These are phyloP conservation scores for Leccinum colubrinum DNA, from an alignment of 1,284 basidiomycete species.

Conservation along the genomic window DNA sequence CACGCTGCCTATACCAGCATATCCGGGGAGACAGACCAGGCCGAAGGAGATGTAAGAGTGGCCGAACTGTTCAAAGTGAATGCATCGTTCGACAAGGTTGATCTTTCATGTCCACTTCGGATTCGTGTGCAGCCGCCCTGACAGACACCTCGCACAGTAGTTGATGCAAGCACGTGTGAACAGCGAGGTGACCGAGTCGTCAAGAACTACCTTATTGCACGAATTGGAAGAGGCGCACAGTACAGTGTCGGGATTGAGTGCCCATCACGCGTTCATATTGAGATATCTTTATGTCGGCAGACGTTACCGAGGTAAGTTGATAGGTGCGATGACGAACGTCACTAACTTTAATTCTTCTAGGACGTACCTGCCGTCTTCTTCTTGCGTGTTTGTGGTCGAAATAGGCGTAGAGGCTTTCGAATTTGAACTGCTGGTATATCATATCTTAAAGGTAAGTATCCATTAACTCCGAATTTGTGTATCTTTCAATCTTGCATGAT, in stretches of 20 bases:
- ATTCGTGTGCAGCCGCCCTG: constrained; percentile 3
- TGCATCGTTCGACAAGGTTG: constrained; percentile 64
- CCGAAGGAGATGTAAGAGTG: constrained; percentile 36
- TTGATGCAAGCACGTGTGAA: constrained; percentile 81
- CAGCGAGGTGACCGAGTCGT: constrained; percentile 78
- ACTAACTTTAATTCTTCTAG: constrained; percentile 34
- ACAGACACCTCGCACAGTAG: constrained; percentile 44
- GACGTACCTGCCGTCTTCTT: constrained; percentile 57
- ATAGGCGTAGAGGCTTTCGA: constrained; percentile 84
- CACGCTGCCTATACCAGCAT: too few species aligned
- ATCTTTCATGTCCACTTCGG: constrained; percentile 8
- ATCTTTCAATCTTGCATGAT: constrained; percentile 1
- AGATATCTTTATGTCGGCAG: constrained; percentile 68
- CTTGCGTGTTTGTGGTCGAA: constrained; percentile 51
- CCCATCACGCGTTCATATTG: constrained; percentile 61
- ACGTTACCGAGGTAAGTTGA: constrained; percentile 46
- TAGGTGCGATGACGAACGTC: neutral
- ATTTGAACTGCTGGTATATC: constrained; percentile 81
- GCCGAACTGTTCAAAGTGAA: constrained; percentile 57
- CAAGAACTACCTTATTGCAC: constrained; percentile 70
- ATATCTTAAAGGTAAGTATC: constrained; percentile 69
- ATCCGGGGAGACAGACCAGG: constrained; percentile 14
- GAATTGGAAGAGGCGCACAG: constrained; percentile 77
- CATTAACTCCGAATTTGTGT: neutral
- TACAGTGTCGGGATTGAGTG: constrained; percentile 64